phyloP scores from a whole-genome alignment of 176 grass and related monocot species.

The Aegilops speltoides region DNA sequence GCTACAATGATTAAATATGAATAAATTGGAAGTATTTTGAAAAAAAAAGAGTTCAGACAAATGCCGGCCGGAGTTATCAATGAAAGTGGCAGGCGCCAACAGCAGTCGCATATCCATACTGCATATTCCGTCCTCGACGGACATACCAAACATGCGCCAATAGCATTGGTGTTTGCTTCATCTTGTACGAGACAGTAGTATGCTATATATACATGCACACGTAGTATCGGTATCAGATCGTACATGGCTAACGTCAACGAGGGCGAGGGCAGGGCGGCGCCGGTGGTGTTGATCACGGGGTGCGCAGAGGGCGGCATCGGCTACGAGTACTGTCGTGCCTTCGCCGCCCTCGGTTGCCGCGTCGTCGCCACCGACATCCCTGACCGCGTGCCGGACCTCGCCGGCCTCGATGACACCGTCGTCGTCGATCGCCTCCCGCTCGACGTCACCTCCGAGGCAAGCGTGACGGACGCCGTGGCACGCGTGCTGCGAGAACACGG shows the following conservation, averaged over 20 bases:
- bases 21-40: too few species aligned
- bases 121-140: conserved; percentile 31
- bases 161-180: too few species aligned
- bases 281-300: conserved; percentile 57
- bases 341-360: conserved; percentile 38
- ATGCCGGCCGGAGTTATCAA: background rate
- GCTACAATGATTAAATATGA: too few species aligned
- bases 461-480: background rate
- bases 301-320: conserved; percentile 67
- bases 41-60: background rate
- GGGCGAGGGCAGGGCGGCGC: background rate
- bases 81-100: background rate
- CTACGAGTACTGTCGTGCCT: conserved; percentile 56
- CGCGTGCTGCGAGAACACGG: background rate
- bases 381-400: conserved; percentile 19
- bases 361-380: conserved; percentile 62
- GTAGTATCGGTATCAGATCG: background rate
- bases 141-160: background rate
- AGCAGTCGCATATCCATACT: conserved; percentile 19
- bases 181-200: too few species aligned
- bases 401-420: background rate
- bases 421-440: conserved; percentile 18
- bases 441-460: conserved; percentile 54
- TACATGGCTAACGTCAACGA: background rate
- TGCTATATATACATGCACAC: background rate